Evolutionary conservation across 2,329 filamentous ascomycete species (phyloP).

Genomic region (Karstenula rhodostoma): DNA sequence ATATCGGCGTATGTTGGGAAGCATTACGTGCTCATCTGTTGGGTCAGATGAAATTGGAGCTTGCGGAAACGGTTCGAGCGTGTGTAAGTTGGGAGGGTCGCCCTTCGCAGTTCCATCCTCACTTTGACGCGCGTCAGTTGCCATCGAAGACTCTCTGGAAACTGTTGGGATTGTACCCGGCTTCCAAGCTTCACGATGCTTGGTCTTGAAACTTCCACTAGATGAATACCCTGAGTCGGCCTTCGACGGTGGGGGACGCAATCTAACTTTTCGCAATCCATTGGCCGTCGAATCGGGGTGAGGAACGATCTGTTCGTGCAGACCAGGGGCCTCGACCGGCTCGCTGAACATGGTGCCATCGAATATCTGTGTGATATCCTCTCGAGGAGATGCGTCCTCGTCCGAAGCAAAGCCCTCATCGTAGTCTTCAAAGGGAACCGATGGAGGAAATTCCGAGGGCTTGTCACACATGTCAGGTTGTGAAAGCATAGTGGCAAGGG

Average conservation of each 20-base stretch:
- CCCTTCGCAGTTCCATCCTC: constrained; percentile 17
- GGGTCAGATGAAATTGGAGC: constrained; percentile 21
- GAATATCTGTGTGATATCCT: constrained; percentile 31
- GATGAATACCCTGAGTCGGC: constrained; percentile 53
- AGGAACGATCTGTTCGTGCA: not conserved
- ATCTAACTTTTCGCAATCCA: not conserved
- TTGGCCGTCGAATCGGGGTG: not conserved
- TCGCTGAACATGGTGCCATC: constrained; percentile 32
- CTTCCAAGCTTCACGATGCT: constrained; percentile 19
- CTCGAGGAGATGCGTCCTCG: constrained; percentile 10
- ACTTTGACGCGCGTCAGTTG: constrained; percentile 22
- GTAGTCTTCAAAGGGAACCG: not conserved
- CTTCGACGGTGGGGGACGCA: constrained; percentile 38
- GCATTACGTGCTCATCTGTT: constrained; percentile 16
- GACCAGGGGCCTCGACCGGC: constrained; percentile 9
- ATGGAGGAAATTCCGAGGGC: constrained; percentile 27
- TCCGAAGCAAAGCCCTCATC: constrained; percentile 20
- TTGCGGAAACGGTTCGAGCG: constrained; percentile 28
- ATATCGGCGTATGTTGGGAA: constrained; percentile 20
- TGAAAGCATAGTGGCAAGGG: constrained; percentile 33
- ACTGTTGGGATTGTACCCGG: constrained; percentile 17
- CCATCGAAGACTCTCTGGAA: constrained; percentile 19
- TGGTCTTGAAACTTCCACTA: constrained; percentile 37
- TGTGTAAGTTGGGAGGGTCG: constrained; percentile 23
- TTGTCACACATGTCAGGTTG: constrained; percentile 38